Evolutionary conservation across 768 basidiomycete species (phyloP).

Genomic region (Coprinopsis strossmayeri): DNA sequence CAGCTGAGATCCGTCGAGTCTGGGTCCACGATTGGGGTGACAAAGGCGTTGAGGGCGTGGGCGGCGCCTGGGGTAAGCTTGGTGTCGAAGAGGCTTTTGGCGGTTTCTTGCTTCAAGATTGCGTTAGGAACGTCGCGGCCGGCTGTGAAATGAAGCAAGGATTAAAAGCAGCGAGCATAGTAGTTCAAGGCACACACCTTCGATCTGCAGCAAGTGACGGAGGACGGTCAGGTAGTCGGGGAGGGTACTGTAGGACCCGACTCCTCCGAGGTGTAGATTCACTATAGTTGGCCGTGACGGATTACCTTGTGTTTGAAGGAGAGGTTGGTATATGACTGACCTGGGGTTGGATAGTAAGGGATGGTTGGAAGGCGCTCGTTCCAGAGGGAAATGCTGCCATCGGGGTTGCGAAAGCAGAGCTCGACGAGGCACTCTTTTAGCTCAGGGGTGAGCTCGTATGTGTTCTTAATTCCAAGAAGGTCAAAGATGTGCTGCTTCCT

Average conservation of each 20-base stretch:
- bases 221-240: conserved; percentile 26
- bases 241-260: conserved; percentile 21
- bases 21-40: background rate
- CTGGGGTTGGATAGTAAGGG: background rate
- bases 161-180: background rate
- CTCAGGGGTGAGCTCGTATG: background rate
- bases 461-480: background rate
- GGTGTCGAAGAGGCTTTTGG: conserved; percentile 14
- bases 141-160: background rate
- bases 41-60: conserved; percentile 1
- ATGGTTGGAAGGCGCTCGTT: background rate
- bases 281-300: too few species aligned
- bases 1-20: background rate
- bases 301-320: too few species aligned
- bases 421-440: background rate
- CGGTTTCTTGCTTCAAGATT: conserved; percentile 14
- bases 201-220: conserved; percentile 25
- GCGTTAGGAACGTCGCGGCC: conserved; percentile 14
- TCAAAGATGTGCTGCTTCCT: background rate
- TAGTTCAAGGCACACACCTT: conserved; percentile 13
- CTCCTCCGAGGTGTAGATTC: conserved; percentile 20
- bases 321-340: background rate
- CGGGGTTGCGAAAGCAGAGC: background rate
- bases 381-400: background rate
- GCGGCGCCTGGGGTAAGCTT: conserved; percentile 10